Percentiles rank a stretch among this genome's conserved stretches.
These are phyloP conservation scores for Talaromyces sp. DNA, from an alignment of 2,329 filamentous ascomycete species.

Conservation along the genomic window DNA sequence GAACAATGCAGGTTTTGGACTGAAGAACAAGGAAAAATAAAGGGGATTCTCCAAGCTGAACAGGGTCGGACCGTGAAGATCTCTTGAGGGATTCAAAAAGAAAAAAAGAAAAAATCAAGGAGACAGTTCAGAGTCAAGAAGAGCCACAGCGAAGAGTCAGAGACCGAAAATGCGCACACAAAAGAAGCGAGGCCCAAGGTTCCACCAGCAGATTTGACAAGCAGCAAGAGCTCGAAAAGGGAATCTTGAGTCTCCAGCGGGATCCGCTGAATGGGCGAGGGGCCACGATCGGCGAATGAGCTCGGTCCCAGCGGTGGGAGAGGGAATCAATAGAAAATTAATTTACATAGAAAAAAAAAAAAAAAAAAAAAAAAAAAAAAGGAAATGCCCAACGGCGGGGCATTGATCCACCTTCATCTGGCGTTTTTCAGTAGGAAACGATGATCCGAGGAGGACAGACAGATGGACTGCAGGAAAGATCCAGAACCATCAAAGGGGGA, in stretches of 20 bases:
- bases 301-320: neutral
- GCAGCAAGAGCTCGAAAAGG: slow-evolving; percentile 13
- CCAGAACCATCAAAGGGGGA: too few relatives aligned
- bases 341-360: neutral
- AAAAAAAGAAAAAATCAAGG: neutral
- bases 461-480: too few relatives aligned
- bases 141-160: too few relatives aligned
- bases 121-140: neutral
- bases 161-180: neutral
- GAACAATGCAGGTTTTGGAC: slow-evolving; percentile 1
- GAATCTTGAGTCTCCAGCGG: slow-evolving; percentile 15
- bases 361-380: too few relatives aligned
- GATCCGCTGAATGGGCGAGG: slow-evolving; percentile 1
- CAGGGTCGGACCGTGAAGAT: too few relatives aligned
- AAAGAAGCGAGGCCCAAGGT: slow-evolving; percentile 7
- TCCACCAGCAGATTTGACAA: slow-evolving; percentile 9
- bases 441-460: too few relatives aligned
- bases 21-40: neutral
- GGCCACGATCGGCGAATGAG: slow-evolving; percentile 6
- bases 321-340: neutral
- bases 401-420: neutral
- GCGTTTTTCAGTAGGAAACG: too few relatives aligned
- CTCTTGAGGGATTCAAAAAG: too few relatives aligned
- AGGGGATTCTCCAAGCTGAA: too few relatives aligned
- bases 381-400: slow-evolving; percentile 7